Conservation (phyloP, 1,284 basidiomycete species). For the Ceratobasidium sp. region DNA sequence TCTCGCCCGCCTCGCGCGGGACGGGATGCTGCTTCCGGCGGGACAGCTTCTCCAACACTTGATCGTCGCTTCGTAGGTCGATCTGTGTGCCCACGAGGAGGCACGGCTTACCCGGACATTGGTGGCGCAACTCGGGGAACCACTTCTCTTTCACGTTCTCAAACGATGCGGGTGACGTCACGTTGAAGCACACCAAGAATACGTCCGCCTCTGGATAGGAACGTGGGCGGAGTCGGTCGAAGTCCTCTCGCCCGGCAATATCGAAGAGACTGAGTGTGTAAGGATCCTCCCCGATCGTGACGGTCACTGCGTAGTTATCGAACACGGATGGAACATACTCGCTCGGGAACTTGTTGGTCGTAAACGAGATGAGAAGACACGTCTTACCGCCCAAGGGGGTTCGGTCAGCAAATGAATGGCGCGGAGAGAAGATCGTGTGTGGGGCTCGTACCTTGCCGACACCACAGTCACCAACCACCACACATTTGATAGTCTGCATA, state of each 20-base stretch:
- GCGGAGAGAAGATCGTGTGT: neutral
- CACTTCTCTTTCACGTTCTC: slow-evolving; percentile 99
- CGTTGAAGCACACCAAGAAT: slow-evolving; percentile 99
- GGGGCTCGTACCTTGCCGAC: slow-evolving; percentile 92
- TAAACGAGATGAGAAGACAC: slow-evolving; percentile 99
- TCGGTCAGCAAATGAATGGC: neutral
- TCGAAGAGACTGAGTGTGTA: slow-evolving; percentile 99
- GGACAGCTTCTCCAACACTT: slow-evolving; percentile 94
- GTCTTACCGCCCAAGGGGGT: slow-evolving; percentile 73
- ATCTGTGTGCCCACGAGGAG: slow-evolving; percentile 99
- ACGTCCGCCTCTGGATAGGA: slow-evolving; percentile 99
- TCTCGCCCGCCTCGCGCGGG: slow-evolving; percentile 88
- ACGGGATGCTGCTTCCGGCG: slow-evolving; percentile 98
- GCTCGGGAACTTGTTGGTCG: slow-evolving; percentile 98
- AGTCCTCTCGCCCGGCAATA: slow-evolving; percentile 99
- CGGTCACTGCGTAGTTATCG: slow-evolving; percentile 98
- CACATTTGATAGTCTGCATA: slow-evolving; percentile 99
- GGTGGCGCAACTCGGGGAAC: slow-evolving; percentile 99
- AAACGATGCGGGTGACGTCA: slow-evolving; percentile 97
- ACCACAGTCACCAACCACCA: slow-evolving; percentile 99
- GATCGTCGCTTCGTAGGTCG: slow-evolving; percentile 93
- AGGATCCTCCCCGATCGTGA: slow-evolving; percentile 99
- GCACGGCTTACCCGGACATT: slow-evolving; percentile 99
- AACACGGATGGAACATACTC: slow-evolving; percentile 99
- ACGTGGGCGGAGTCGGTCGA: slow-evolving; percentile 97